Evolutionary conservation across 2,329 filamentous ascomycete species (phyloP).

Genomic region (Elsinoe australis): DNA sequence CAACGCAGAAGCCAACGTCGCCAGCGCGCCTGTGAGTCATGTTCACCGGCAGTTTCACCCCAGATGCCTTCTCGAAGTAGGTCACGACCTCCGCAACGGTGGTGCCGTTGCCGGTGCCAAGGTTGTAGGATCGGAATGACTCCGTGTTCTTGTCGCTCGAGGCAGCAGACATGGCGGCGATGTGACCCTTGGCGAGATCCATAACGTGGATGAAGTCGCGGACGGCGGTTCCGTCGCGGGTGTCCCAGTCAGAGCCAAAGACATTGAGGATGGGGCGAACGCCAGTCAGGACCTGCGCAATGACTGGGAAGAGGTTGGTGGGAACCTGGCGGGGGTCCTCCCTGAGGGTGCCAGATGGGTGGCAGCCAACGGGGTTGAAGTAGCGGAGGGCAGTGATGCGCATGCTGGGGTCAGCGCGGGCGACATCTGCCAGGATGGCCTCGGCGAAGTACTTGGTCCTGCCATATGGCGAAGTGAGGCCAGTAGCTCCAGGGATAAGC

Average conservation of each 20-base stretch:
- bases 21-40: constrained; percentile 35
- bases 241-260: constrained; percentile 59
- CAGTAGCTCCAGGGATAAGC: constrained; percentile 40
- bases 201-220: constrained; percentile 62
- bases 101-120: constrained; percentile 37
- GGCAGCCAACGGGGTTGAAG: constrained; percentile 61
- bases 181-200: constrained; percentile 57
- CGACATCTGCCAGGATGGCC: constrained; percentile 56
- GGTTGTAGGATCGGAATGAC: constrained; percentile 35
- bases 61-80: constrained; percentile 33
- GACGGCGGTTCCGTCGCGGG: constrained; percentile 56
- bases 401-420: constrained; percentile 53
- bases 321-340: constrained; percentile 56
- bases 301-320: constrained; percentile 58
- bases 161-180: constrained; percentile 47
- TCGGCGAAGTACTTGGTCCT: constrained; percentile 62
- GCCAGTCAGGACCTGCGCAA: constrained; percentile 54
- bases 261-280: constrained; percentile 48
- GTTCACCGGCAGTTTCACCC: constrained; percentile 30
- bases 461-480: constrained; percentile 58
- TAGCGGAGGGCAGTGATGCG: constrained; percentile 57
- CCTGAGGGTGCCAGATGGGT: constrained; percentile 55
- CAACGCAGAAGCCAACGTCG: constrained; percentile 38
- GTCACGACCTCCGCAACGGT: constrained; percentile 38
- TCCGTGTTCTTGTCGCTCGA: constrained; percentile 28